Evolutionary conservation across 1,284 basidiomycete genomes (phyloP), one percentile per base, ranked within the genome.

Genomic region (Ustilago lituana): DNA sequence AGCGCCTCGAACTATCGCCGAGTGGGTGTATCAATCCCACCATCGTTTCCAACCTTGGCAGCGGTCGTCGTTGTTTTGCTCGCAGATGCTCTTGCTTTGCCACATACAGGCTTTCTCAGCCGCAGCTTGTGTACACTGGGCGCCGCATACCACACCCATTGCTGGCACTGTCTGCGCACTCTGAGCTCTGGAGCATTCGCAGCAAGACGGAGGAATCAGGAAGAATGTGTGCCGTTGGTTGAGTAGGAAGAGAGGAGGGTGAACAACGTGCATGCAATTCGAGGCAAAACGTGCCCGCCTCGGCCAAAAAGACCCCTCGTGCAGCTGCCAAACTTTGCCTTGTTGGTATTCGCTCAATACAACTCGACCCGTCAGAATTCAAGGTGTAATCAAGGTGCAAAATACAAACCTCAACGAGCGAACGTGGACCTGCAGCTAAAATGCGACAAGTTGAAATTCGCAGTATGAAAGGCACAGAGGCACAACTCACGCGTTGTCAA

Each of bases 361-460:
- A 26, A 11, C 20, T 12, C 3, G 1, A 17, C 15, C 26, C 17
- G 36, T 32, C 35, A 33, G 27, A 29, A 17, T 8, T 17, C 5
- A 9, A 22, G 36, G 24, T 20, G 17, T n/a, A n/a, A n/a, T n/a
- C n/a, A n/a, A n/a, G n/a, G n/a, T 12, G 27, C 27, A 20, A 20
- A 53, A 49, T 19, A 27, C 35, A 22, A 40, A 5, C 14, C 9
- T 6, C n/a, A 12, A 23, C 22, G 32, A 41, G 38, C 12, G 51
- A 61, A 61, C 58, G 58, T 61, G 58, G 51, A 54, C 58, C 46
- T 54, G 51, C 58, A 61, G 49, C 45, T 53, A 60, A n/a, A n/a
- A 47, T 36, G 7, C 7, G 6, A 12, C 6, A 29, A 10, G 11
- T 49, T 27, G 6, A 40, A 39, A 15, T 11, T 17, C 7, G 19